A percentile compares a stretch with the other conserved stretches of the same genome.
phyloP scores from a whole-genome alignment of 2,329 filamentous ascomycete species.

The Fusarium chuoi region DNA sequence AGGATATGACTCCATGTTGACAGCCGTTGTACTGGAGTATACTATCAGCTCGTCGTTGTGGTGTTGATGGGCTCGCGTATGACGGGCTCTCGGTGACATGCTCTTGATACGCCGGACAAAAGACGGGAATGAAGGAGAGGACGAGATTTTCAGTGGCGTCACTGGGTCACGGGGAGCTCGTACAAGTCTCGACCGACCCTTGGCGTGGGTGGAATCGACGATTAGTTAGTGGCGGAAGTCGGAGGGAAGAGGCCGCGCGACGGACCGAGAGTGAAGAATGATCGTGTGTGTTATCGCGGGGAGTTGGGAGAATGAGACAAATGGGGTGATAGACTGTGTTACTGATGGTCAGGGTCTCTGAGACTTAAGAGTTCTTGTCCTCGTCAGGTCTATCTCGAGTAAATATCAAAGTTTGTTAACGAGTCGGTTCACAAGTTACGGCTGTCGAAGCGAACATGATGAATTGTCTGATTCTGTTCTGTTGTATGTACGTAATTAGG shows the following conservation, averaged over 20 bases:
- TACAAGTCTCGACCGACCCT: constrained; percentile 11
- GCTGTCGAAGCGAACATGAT: constrained; percentile 4
- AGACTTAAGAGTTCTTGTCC: fast-evolving
- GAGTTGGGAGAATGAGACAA: neutral
- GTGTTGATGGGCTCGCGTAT: constrained; percentile 1
- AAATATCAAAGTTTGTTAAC: neutral
- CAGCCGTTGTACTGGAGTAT: neutral
- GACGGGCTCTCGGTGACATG: constrained; percentile 3
- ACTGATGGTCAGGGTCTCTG: neutral
- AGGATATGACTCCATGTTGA: fast-evolving
- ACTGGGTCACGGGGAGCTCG: constrained; percentile 37
- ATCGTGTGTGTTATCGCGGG: neutral
- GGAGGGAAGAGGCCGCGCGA: constrained; percentile 27
- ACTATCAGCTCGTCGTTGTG: neutral
- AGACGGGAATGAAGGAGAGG: constrained; percentile 5
- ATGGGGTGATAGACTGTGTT: neutral
- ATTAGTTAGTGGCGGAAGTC: constrained; percentile 30
- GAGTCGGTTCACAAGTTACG: neutral
- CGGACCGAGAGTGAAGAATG: constrained; percentile 8
- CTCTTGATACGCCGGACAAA: constrained; percentile 13
- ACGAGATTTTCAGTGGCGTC: constrained; percentile 24
- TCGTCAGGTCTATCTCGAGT: neutral
- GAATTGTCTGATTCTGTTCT: neutral
- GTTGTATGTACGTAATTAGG: constrained; percentile 23
- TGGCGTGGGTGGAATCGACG: neutral